phyloP scores from a whole-genome alignment of 148 eudicot species.

The Vaccinium macrocarpon region DNA sequence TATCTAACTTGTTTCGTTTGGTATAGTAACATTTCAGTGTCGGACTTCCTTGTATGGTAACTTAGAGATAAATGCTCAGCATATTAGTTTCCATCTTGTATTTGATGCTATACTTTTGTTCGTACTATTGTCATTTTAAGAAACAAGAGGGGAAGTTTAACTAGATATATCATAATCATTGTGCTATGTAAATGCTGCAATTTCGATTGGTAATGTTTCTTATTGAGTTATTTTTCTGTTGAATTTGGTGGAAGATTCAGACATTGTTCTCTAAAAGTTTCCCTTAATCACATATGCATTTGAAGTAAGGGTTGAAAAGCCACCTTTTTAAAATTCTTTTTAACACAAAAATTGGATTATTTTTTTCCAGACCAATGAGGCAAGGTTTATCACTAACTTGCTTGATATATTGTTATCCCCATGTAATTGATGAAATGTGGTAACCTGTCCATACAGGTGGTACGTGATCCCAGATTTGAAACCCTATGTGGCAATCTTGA shows the following conservation, averaged over 20 bases:
- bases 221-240: conserved; percentile 4
- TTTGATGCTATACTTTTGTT: not conserved
- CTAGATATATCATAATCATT: not conserved
- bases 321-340: not conserved
- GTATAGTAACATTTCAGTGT: not conserved
- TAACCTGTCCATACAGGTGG: conserved; percentile 40
- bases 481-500: conserved; percentile 72
- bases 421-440: not conserved
- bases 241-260: not conserved
- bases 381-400: not conserved
- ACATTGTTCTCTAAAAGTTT: not conserved
- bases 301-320: not conserved
- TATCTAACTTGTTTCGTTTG: too few relatives aligned
- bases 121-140: not conserved
- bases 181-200: not conserved
- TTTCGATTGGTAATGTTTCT: not conserved
- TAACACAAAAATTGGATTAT: not conserved
- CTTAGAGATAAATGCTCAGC: not conserved
- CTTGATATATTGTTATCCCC: not conserved
- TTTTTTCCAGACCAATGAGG: not conserved
- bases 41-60: not conserved
- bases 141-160: not conserved
- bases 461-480: conserved; percentile 93
- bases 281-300: not conserved
- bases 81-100: not conserved